Base-by-base conservation (phyloP, 768 basidiomycete genomes). In the Naganishia vaughanmartiniae region DNA sequence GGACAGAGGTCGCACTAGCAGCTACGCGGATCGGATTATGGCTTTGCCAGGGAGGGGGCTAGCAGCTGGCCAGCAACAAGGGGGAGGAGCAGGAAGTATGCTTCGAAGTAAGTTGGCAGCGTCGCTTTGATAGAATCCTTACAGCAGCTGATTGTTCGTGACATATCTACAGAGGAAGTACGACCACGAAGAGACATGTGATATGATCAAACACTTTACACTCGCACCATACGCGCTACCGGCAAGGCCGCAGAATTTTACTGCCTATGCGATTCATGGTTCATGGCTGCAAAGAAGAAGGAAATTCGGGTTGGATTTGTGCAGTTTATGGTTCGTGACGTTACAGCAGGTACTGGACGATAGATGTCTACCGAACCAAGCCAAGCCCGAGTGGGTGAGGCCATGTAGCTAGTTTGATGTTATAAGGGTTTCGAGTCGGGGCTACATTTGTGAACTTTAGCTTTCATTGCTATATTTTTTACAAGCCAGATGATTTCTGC, bases 141-240 rank as follows among this genome's bases (percentile, higher is more conserved):
- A 15, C 30, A 26, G n/a, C 24, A 2, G 42, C 60, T 63, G 36
- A 24, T 63, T 63, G 42, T n/a, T 21, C 34, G 10, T 45, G 42
- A 19, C n/a, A n/a, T 14, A 2, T 45, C 14, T 63, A 17, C 28
- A 63, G 60, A 34, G 39, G 39, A 63, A 19, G 39, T 63, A 9
- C 60, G 39, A n/a, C 60, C 60, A 15, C 60, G 60, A 24, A 63
- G 39, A 42, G 39, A 36, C 60, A 63, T 63, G 60, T 63, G 42
- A 63, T 28, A 11, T 26, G 17, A 2, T 15, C 42, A 42, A 15
- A 42, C 2, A 15, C 42, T 15, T 42, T 42, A 42, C 42, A 42
- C 9, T 42, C 5, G 42, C 42, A 15, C 17, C 10, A 42, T 42
- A 15, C 42, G 42, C 42, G 9, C 34, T 36, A 15, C 7, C 17